A percentile compares a stretch with the other conserved stretches of the same genome.
Conservation (phyloP, 768 basidiomycete species). For the Lactifluus pinguis region DNA sequence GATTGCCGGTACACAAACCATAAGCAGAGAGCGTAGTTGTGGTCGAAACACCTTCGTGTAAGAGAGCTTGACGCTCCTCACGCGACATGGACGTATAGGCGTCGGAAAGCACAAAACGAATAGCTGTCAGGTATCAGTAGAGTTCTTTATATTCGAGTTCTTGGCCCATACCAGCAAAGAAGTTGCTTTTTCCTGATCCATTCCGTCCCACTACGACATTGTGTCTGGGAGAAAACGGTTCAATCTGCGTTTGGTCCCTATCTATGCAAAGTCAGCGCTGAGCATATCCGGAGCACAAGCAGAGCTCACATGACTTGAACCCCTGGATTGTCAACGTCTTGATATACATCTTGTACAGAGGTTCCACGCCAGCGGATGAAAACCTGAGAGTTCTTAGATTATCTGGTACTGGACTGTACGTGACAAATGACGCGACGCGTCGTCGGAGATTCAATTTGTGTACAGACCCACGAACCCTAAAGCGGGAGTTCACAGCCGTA, state of each 20-base stretch:
- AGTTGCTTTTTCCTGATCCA: conserved; percentile 97
- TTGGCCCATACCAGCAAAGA: conserved; percentile 72
- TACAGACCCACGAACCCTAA: too few relatives aligned
- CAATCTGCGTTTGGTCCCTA: conserved; percentile 84
- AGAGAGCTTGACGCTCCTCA: conserved; percentile 85
- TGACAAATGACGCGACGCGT: conserved; percentile 7
- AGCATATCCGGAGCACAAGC: conserved; percentile 5
- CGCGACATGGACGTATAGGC: conserved; percentile 93
- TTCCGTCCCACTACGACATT: conserved; percentile 97
- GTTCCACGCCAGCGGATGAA: too few relatives aligned
- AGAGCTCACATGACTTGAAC: conserved; percentile 89
- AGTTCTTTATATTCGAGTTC: background rate
- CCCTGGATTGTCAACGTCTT: conserved; percentile 88
- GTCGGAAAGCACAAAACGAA: conserved; percentile 95
- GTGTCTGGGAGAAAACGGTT: conserved; percentile 88
- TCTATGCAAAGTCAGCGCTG: conserved; percentile 35
- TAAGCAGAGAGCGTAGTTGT: conserved; percentile 88
- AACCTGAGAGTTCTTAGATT: background rate
- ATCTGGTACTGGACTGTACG: background rate
- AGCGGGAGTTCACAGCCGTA: too few relatives aligned
- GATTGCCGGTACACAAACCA: conserved; percentile 38
- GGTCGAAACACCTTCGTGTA: conserved; percentile 88
- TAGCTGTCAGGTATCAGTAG: conserved; percentile 43
- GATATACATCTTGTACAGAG: conserved; percentile 51
- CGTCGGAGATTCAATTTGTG: conserved; percentile 7